Percentiles rank a stretch among this genome's conserved stretches.
Conservation (phyloP, 768 basidiomycete species). For the Lyophyllum semitale region DNA sequence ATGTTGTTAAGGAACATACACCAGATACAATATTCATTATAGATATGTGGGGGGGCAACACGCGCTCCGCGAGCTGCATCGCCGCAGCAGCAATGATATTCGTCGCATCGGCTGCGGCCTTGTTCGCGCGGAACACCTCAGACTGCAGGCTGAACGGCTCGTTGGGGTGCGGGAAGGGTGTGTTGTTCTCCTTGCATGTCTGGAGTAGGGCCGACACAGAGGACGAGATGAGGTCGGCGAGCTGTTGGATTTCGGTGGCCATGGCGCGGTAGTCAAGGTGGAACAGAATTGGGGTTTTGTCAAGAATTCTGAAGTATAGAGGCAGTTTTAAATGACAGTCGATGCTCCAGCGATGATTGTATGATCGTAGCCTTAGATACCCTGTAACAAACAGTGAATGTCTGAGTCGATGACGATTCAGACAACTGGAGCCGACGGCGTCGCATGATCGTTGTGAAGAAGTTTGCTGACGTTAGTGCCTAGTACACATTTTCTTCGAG, state of each 20-base stretch:
- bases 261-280: slow-evolving; percentile 1
- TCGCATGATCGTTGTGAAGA: no score
- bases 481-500: no score
- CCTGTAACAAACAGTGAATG: no score
- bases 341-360: no score
- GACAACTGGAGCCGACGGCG: no score
- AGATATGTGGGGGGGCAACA: slow-evolving; percentile 25
- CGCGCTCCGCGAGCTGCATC: slow-evolving; percentile 31
- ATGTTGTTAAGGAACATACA: slow-evolving; percentile 16
- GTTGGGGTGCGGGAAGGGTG: slow-evolving; percentile 27
- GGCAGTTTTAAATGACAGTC: no score
- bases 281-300: no score
- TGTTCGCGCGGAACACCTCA: slow-evolving; percentile 29
- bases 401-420: no score
- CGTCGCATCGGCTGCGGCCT: slow-evolving; percentile 28
- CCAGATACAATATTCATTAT: slow-evolving; percentile 22
- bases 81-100: slow-evolving; percentile 35
- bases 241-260: slow-evolving; percentile 15
- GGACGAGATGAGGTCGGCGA: slow-evolving; percentile 18
- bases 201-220: slow-evolving; percentile 27
- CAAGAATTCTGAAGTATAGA: no score
- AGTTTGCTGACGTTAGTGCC: no score
- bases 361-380: no score
- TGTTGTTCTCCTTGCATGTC: slow-evolving; percentile 18
- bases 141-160: slow-evolving; percentile 25